A percentile compares a stretch with the other conserved stretches of the same genome.
Evolutionary conservation across 345 rosid species (phyloP).

Genomic region (Limnanthes douglasii): DNA sequence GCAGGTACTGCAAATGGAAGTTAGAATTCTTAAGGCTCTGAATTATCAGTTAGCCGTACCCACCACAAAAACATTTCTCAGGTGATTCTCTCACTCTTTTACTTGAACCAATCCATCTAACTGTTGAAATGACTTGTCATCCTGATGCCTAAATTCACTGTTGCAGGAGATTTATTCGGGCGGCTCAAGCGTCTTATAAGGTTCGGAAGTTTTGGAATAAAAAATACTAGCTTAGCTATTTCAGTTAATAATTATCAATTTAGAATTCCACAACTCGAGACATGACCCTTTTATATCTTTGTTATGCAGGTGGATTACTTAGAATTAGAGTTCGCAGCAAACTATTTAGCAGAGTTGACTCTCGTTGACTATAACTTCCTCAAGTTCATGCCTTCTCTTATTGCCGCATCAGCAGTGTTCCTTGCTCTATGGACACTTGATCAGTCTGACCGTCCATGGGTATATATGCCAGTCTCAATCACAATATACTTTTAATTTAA

Average conservation of each 20-base stretch:
- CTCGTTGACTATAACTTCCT: slow-evolving; percentile 68
- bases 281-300: neutral
- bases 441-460: slow-evolving; percentile 91
- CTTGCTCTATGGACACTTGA: slow-evolving; percentile 81
- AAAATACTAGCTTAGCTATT: neutral
- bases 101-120: neutral
- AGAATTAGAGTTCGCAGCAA: slow-evolving; percentile 70
- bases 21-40: slow-evolving; percentile 47
- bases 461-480: slow-evolving; percentile 18
- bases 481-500: neutral
- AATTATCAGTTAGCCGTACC: slow-evolving; percentile 66
- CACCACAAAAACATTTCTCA: slow-evolving; percentile 75
- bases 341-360: slow-evolving; percentile 74
- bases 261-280: neutral
- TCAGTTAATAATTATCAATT: neutral
- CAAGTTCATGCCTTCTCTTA: slow-evolving; percentile 55
- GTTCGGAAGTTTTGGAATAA: too few species aligned
- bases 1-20: slow-evolving; percentile 89
- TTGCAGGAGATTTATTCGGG: slow-evolving; percentile 76
- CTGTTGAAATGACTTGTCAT: neutral
- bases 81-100: slow-evolving; percentile 24
- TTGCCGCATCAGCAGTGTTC: slow-evolving; percentile 89
- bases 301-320: slow-evolving; percentile 34
- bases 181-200: slow-evolving; percentile 64
- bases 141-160: slow-evolving; percentile 2